Conservation (phyloP, 768 basidiomycete genomes). For the Boletus insuetus region DNA sequence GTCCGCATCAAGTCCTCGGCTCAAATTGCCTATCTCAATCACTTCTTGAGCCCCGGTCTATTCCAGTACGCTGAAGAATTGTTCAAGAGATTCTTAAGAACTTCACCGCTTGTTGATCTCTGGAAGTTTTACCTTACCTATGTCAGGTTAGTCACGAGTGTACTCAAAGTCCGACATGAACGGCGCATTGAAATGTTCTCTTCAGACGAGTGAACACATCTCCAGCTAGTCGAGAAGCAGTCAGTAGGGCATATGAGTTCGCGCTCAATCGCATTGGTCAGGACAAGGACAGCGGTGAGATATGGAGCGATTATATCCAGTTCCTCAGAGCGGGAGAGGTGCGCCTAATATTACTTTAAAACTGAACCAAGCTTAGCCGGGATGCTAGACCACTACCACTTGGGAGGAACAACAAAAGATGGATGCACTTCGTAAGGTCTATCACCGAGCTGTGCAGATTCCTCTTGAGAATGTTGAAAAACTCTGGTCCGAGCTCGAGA, state of each 20-base stretch:
- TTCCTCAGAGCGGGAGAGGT: constrained; percentile 83
- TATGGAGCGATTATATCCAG: constrained; percentile 93
- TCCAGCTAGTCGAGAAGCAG: constrained; percentile 66
- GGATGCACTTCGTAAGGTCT: constrained; percentile 87
- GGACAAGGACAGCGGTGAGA: constrained; percentile 88
- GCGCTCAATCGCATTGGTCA: constrained; percentile 86
- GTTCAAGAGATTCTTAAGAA: constrained; percentile 85
- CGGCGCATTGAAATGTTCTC: constrained; percentile 12
- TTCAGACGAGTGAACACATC: constrained; percentile 66
- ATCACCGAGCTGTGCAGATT: constrained; percentile 91
- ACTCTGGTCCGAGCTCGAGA: constrained; percentile 91
- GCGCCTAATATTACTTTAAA: constrained; percentile 24
- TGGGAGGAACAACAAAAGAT: constrained; percentile 98
- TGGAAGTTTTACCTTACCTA: constrained; percentile 95
- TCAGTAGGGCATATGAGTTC: constrained; percentile 91
- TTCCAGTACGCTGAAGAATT: constrained; percentile 80
- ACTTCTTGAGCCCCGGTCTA: constrained; percentile 63
- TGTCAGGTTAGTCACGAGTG: constrained; percentile 63
- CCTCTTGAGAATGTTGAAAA: constrained; percentile 91
- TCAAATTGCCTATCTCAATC: constrained; percentile 81
- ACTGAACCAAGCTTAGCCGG: constrained; percentile 2
- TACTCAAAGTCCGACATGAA: constrained; percentile 4
- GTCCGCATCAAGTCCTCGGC: constrained; percentile 60
- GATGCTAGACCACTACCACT: constrained; percentile 61
- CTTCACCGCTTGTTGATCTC: constrained; percentile 83